Base-by-base conservation (phyloP, 2,329 filamentous ascomycete genomes). In the Aureobasidium sp. region DNA sequence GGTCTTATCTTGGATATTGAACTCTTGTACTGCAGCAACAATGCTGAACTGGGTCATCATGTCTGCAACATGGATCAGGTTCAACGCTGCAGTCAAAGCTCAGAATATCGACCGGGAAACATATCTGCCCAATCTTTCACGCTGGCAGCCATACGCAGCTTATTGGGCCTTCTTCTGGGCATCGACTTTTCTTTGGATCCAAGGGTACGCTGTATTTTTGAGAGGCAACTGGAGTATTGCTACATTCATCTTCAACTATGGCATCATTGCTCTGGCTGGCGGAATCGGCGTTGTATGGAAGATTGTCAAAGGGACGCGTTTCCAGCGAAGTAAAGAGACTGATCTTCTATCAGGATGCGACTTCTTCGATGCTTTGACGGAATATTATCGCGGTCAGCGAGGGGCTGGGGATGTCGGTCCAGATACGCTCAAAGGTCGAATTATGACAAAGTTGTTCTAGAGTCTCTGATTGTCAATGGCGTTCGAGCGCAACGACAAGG, bases 21-120 rank as follows among this genome's bases (percentile, higher is more conserved):
- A 78, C 64, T 74, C 86, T 10, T 79, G 84, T 69, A 85, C 82
- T 7, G 83, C 80, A 5, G 82, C 79, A n/a, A 77, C 79, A 51
- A 77, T 84, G 66, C 84, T 87, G 68, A 82, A 85, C 72, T 87
- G 84, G 70, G 77, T 85, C 62, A 77, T 82, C 69, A 83, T 83
- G 72, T 75, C 75, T 44, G 68, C 80, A 20, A 84, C 81, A 13
- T 84, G 83, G 69, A 73, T 83, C 20, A 65, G 66, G 8, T 84
- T 84, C 75, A 78, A 82, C 72, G 75, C 76, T 36, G 82, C 82
- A 1, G 73, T 74, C 64, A 74, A 77, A 64, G 78, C 72, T 0
- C 79, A 81, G 64, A 75, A 75, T 0, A 57, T 83, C 51, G 78
- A 82, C 70, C 83, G 85, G 62, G 74, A 69, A 9, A n/a, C n/a